Evolutionary conservation across 352 stramenopile genomes (phyloP).

Genomic region (Globisporangium takayamanum): DNA sequence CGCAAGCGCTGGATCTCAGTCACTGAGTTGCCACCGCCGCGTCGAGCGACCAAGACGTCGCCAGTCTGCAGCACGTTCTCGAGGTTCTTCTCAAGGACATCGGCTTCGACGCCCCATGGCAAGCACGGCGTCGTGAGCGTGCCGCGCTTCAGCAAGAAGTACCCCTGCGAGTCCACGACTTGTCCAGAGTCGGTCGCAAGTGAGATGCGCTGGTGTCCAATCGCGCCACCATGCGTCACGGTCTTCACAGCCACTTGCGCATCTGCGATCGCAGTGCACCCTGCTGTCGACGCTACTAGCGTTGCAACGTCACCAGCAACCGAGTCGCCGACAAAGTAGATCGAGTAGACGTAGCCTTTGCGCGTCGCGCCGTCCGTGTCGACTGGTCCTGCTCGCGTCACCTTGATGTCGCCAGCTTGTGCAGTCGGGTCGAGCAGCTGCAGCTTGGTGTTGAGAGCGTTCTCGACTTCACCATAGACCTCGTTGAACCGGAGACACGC

Average conservation of each 20-base stretch:
- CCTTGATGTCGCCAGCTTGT: constrained; percentile 33
- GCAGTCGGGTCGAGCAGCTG: constrained; percentile 20
- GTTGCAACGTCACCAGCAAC: constrained; percentile 81
- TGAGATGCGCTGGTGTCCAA: constrained; percentile 73
- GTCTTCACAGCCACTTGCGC: constrained; percentile 31
- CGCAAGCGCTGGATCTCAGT: constrained; percentile 68
- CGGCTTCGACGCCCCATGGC: constrained; percentile 44
- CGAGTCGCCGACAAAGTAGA: constrained; percentile 89
- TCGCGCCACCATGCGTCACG: constrained; percentile 65
- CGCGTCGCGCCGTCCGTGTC: constrained; percentile 23
- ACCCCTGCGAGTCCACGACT: constrained; percentile 47
- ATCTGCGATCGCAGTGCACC: constrained; percentile 23
- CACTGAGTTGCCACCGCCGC: constrained; percentile 49
- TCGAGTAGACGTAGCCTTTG: constrained; percentile 82
- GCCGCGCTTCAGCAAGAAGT: constrained; percentile 39
- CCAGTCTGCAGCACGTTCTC: constrained; percentile 31
- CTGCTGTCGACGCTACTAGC: constrained; percentile 18
- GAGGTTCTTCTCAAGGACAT: constrained; percentile 36
- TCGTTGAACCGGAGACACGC: constrained; percentile 39
- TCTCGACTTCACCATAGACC: constrained; percentile 15
- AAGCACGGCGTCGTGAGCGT: constrained; percentile 32
- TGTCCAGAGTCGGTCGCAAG: constrained; percentile 79
- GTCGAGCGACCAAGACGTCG: constrained; percentile 49
- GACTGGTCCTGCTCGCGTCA: constrained; percentile 41
- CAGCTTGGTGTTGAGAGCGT: constrained; percentile 20